phyloP scores from a whole-genome alignment of 2,329 filamentous ascomycete genomes.

The Hypoxylon sp. region DNA sequence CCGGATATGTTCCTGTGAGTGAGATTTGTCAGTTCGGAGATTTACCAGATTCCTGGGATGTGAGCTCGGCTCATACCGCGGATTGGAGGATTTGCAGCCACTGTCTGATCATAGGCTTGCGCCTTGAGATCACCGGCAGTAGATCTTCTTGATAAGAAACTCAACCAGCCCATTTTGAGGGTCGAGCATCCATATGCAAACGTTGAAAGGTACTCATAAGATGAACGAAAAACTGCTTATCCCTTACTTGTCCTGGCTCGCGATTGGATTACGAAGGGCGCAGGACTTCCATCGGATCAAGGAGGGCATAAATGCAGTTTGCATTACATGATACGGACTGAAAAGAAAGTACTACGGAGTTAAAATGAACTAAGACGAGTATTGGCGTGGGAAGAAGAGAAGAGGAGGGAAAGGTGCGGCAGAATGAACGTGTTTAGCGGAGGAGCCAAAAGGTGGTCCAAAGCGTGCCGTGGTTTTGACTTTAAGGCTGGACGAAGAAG shows the following conservation, averaged over 20 bases:
- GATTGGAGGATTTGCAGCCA: conserved; percentile 55
- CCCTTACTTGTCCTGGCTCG: conserved; percentile 29
- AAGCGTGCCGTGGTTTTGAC: conserved; percentile 27
- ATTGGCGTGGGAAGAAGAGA: neutral
- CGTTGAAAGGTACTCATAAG: conserved; percentile 23
- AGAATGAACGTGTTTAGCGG: conserved; percentile 23
- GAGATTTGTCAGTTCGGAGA: conserved; percentile 40
- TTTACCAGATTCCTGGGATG: conserved; percentile 39
- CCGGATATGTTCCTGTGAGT: conserved; percentile 55
- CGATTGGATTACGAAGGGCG: conserved; percentile 21
- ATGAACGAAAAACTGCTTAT: conserved; percentile 14
- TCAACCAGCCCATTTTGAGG: conserved; percentile 53
- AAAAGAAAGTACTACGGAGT: conserved; percentile 8
- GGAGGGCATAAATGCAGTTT: conserved; percentile 10
- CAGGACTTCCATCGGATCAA: conserved; percentile 33
- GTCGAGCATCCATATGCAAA: conserved; percentile 30
- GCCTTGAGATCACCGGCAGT: conserved; percentile 49
- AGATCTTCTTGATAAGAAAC: conserved; percentile 52
- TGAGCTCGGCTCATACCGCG: conserved; percentile 49
- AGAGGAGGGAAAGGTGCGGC: neutral
- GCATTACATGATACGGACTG: conserved; percentile 19
- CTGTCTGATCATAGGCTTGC: conserved; percentile 55
- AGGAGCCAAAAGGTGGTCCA: conserved; percentile 18
- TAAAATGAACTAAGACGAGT: conserved; percentile 6
- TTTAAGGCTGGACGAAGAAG: conserved; percentile 37